phyloP scores from a whole-genome alignment of 805 yeast genomes.

The Metschnikowia rubicola region DNA sequence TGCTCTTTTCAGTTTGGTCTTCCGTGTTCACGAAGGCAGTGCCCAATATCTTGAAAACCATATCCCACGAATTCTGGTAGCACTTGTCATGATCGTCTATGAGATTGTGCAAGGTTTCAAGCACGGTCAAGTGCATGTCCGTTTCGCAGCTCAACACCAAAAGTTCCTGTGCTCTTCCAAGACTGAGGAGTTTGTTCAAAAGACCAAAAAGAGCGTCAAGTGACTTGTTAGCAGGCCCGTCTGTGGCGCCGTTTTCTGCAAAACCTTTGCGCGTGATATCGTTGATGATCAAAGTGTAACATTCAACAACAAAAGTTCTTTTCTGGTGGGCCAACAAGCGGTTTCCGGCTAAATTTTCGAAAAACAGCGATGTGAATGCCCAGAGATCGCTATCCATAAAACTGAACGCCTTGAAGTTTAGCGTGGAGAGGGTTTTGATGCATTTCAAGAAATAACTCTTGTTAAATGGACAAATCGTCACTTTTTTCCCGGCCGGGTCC shows the following conservation, averaged over 20 bases:
- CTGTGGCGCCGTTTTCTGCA: conserved; percentile 13
- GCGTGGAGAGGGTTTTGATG: conserved; percentile 48
- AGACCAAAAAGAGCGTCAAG: conserved; percentile 47
- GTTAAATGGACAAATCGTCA: conserved; percentile 49
- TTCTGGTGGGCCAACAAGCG: conserved; percentile 39
- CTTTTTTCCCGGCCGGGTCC: not conserved
- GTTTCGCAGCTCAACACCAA: conserved; percentile 56
- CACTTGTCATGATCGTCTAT: conserved; percentile 74
- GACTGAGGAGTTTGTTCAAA: conserved; percentile 38
- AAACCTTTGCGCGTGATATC: conserved; percentile 42
- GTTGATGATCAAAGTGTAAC: conserved; percentile 50
- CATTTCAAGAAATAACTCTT: conserved; percentile 52
- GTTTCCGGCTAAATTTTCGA: conserved; percentile 44
- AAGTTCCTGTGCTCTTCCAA: conserved; percentile 39
- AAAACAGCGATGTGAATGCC: conserved; percentile 43
- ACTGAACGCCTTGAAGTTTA: conserved; percentile 52
- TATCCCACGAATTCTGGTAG: conserved; percentile 63
- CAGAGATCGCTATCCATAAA: conserved; percentile 43
- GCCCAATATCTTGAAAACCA: conserved; percentile 58
- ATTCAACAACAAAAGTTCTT: conserved; percentile 47
- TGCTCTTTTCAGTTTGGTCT: conserved; percentile 16
- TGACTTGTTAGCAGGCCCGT: conserved; percentile 32
- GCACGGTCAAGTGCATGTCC: conserved; percentile 59
- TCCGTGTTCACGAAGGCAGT: conserved; percentile 48
- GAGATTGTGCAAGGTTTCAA: conserved; percentile 66